Conservation (phyloP, 1,139 yeast species). For the Suhomyces ambrosiae region DNA sequence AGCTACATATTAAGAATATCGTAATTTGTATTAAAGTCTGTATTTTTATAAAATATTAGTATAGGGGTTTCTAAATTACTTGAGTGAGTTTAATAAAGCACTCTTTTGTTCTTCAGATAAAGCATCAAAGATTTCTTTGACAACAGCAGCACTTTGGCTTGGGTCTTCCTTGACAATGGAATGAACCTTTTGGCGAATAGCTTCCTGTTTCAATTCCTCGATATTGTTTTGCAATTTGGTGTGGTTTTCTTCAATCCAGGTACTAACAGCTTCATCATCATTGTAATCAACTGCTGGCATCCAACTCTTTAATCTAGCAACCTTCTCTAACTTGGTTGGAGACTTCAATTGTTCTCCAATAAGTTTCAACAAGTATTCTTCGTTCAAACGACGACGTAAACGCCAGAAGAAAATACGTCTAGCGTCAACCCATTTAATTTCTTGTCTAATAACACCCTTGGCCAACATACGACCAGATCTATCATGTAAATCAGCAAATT, state of each 20-base stretch:
- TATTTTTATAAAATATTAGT: slow-evolving; percentile 2
- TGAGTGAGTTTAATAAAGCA: slow-evolving; percentile 41
- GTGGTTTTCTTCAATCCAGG: slow-evolving; percentile 84
- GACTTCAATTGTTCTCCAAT: slow-evolving; percentile 65
- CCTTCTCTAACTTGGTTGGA: slow-evolving; percentile 75
- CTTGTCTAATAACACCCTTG: slow-evolving; percentile 86
- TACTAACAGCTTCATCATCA: slow-evolving; percentile 77
- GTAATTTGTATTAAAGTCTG: too few relatives aligned
- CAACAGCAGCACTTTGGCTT: slow-evolving; percentile 54
- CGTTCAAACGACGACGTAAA: slow-evolving; percentile 91
- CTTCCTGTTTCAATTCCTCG: slow-evolving; percentile 65
- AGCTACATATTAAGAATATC: too few relatives aligned
- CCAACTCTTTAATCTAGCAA: slow-evolving; percentile 88
- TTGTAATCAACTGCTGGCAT: slow-evolving; percentile 73
- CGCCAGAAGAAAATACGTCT: slow-evolving; percentile 99
- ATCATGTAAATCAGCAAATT: slow-evolving; percentile 97
- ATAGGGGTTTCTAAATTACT: slow-evolving; percentile 14
- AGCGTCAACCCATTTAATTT: slow-evolving; percentile 81
- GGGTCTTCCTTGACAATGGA: slow-evolving; percentile 61
- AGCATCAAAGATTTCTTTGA: slow-evolving; percentile 61
- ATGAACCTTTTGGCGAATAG: slow-evolving; percentile 62
- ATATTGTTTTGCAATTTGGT: slow-evolving; percentile 60
- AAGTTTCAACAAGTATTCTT: slow-evolving; percentile 80
- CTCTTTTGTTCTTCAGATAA: slow-evolving; percentile 65
- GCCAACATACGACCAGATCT: slow-evolving; percentile 97